phyloP scores from a whole-genome alignment of 768 basidiomycete species.

The Daedaleopsis sinensis region DNA sequence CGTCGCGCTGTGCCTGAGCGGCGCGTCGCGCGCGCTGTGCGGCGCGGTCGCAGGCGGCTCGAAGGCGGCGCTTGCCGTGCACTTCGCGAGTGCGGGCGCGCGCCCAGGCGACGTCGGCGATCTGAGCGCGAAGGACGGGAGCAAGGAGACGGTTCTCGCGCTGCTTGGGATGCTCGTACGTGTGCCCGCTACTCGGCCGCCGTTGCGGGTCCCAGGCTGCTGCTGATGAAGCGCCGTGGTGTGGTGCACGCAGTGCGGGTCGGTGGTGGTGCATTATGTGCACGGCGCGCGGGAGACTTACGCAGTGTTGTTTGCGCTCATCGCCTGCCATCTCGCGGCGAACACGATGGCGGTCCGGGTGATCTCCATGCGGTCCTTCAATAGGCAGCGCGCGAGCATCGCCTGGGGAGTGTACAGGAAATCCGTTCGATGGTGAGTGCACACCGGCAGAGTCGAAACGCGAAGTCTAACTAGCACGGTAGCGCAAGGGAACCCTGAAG shows the following conservation, averaged over 20 bases:
- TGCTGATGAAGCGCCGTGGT: too few relatives aligned
- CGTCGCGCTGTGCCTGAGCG: slow-evolving; percentile 57
- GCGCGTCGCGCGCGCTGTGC: slow-evolving; percentile 60
- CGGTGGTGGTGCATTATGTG: slow-evolving; percentile 58
- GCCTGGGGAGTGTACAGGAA: slow-evolving; percentile 50
- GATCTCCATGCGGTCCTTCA: slow-evolving; percentile 58
- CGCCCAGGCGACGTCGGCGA: slow-evolving; percentile 69
- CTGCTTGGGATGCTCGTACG: slow-evolving; percentile 69
- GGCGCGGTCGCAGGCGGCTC: slow-evolving; percentile 69
- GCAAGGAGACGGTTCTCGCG: slow-evolving; percentile 71
- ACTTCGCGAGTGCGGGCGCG: slow-evolving; percentile 56
- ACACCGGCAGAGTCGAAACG: too few relatives aligned
- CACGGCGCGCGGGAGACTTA: slow-evolving; percentile 53
- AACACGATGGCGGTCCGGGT: slow-evolving; percentile 66
- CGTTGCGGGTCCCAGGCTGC: background rate
- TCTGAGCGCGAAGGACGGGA: slow-evolving; percentile 71
- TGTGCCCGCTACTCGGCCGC: background rate
- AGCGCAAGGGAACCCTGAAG: slow-evolving; percentile 23
- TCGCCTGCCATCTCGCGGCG: slow-evolving; percentile 54
- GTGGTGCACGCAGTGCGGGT: slow-evolving; percentile 60
- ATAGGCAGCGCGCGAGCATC: slow-evolving; percentile 58
- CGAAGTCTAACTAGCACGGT: slow-evolving; percentile 13
- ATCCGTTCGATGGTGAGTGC: slow-evolving; percentile 8
- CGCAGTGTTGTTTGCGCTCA: slow-evolving; percentile 49
- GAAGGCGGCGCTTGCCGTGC: slow-evolving; percentile 68